A percentile compares a stretch with the other conserved stretches of the same genome.
Evolutionary conservation across 2,329 filamentous ascomycete species (phyloP).

Genomic region (Sarocladium kiliense): DNA sequence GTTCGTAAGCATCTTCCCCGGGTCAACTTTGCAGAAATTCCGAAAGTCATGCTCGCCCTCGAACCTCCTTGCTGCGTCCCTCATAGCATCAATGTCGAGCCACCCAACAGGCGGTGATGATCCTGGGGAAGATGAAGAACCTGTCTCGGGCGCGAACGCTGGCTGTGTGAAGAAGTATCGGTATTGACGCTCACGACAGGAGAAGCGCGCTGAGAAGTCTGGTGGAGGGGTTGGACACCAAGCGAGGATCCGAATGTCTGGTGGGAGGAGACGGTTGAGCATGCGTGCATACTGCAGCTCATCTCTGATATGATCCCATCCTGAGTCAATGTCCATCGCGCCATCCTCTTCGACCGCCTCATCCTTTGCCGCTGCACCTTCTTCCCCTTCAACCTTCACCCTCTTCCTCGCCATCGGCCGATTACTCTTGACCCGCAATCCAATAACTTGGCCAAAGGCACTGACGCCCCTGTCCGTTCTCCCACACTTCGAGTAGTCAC

Average conservation of each 20-base stretch:
- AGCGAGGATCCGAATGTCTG: conserved; percentile 84
- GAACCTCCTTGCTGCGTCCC: conserved; percentile 70
- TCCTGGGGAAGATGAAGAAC: conserved; percentile 4
- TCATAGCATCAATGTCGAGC: conserved; percentile 86
- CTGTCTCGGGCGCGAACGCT: conserved; percentile 61
- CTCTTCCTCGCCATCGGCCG: conserved; percentile 45
- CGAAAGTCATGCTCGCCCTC: conserved; percentile 89
- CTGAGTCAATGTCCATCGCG: conserved; percentile 14
- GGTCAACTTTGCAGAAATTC: conserved; percentile 94
- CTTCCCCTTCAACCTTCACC: conserved; percentile 17
- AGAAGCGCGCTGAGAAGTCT: conserved; percentile 86
- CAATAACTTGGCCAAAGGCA: conserved; percentile 94
- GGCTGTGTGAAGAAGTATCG: conserved; percentile 98
- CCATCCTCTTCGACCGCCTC: conserved; percentile 9
- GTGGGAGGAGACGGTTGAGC: conserved; percentile 81
- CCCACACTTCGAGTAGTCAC: conserved; percentile 92
- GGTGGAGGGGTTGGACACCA: conserved; percentile 83
- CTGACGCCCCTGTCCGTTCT: conserved; percentile 90
- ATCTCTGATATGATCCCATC: conserved; percentile 66
- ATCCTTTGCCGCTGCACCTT: conserved; percentile 15
- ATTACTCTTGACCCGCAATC: conserved; percentile 75
- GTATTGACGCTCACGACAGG: conserved; percentile 85
- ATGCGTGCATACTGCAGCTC: conserved; percentile 81
- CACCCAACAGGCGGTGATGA: conserved; percentile 56
- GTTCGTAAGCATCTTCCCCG: conserved; percentile 81